These are phyloP conservation scores for Zymoseptoria brevis DNA, from an alignment of 2,329 filamentous ascomycete species.

Conservation along the genomic window DNA sequence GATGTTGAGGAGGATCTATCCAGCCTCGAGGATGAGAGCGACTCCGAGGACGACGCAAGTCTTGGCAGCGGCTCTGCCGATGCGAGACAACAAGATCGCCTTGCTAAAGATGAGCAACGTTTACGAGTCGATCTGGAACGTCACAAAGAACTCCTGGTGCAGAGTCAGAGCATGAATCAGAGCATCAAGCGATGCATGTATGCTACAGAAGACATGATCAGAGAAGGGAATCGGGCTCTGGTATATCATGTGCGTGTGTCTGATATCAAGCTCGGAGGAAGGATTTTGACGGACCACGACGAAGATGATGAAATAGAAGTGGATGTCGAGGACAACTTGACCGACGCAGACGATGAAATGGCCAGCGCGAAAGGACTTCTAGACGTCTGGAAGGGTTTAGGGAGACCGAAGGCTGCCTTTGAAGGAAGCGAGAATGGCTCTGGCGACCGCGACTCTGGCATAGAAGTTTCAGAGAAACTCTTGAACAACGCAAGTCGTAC, in stretches of 20 bases:
- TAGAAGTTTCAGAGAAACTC: slow-evolving; percentile 18
- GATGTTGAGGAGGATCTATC: slow-evolving; percentile 15
- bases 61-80: slow-evolving; percentile 28
- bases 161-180: slow-evolving; percentile 92
- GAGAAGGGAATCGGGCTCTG: slow-evolving; percentile 78
- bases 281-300: slow-evolving; percentile 61
- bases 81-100: slow-evolving; percentile 44
- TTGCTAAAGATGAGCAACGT: slow-evolving; percentile 70
- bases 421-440: slow-evolving; percentile 12
- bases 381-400: slow-evolving; percentile 19
- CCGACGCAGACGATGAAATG: slow-evolving; percentile 8
- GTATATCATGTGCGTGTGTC: slow-evolving; percentile 71
- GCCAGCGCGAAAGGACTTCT: slow-evolving; percentile 23
- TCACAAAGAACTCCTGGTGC: slow-evolving; percentile 79
- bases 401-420: slow-evolving; percentile 12
- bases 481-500: slow-evolving; percentile 6
- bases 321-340: slow-evolving; percentile 11
- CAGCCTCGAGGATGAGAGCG: slow-evolving; percentile 17
- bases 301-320: slow-evolving; percentile 25
- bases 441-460: slow-evolving; percentile 28
- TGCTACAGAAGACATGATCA: slow-evolving; percentile 85
- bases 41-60: slow-evolving; percentile 25
- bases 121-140: slow-evolving; percentile 79
- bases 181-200: slow-evolving; percentile 82
- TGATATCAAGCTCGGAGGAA: slow-evolving; percentile 73